A percentile compares a stretch with the other conserved stretches of the same genome.
These are phyloP conservation scores for Zasmidium citrigriseum DNA, from an alignment of 2,329 filamentous ascomycete genomes.

Conservation along the genomic window DNA sequence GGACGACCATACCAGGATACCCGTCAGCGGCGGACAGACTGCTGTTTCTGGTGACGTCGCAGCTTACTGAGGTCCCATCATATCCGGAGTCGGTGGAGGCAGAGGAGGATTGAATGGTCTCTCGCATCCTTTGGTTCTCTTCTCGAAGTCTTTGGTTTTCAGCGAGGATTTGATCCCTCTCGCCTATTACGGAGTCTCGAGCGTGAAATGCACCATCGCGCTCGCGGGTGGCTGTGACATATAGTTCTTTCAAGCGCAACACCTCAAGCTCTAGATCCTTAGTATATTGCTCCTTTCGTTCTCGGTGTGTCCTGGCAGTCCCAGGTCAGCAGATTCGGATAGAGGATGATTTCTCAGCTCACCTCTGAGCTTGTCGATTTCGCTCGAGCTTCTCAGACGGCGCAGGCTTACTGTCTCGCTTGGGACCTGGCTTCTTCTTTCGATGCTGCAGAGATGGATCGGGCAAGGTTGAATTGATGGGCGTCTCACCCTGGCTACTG, in stretches of 20 bases:
- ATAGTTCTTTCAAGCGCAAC: slow-evolving; percentile 24
- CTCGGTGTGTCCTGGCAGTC: slow-evolving; percentile 22
- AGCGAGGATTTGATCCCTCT: slow-evolving; percentile 14
- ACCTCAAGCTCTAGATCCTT: slow-evolving; percentile 26
- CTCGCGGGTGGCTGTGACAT: slow-evolving; percentile 17
- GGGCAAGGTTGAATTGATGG: slow-evolving; percentile 4
- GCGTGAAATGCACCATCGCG: slow-evolving; percentile 17
- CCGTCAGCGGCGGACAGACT: slow-evolving; percentile 20
- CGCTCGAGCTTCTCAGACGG: slow-evolving; percentile 25
- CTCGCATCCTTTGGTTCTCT: slow-evolving; percentile 16
- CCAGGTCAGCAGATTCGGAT: neutral
- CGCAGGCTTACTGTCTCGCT: slow-evolving; percentile 25
- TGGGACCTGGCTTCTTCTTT: slow-evolving; percentile 26
- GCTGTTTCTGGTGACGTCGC: slow-evolving; percentile 20
- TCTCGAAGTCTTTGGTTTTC: slow-evolving; percentile 10
- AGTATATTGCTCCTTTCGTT: slow-evolving; percentile 28
- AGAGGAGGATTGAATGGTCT: slow-evolving; percentile 11
- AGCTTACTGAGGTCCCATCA: slow-evolving; percentile 19
- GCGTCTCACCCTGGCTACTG: slow-evolving; percentile 7
- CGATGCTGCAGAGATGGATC: slow-evolving; percentile 10
- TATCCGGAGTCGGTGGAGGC: slow-evolving; percentile 23
- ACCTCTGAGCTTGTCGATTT: slow-evolving; percentile 28
- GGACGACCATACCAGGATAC: slow-evolving; percentile 11
- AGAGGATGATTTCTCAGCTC: neutral
- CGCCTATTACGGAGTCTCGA: slow-evolving; percentile 16